phyloP scores from a whole-genome alignment of 2,329 filamentous ascomycete genomes.

The Alternaria postmessia region DNA sequence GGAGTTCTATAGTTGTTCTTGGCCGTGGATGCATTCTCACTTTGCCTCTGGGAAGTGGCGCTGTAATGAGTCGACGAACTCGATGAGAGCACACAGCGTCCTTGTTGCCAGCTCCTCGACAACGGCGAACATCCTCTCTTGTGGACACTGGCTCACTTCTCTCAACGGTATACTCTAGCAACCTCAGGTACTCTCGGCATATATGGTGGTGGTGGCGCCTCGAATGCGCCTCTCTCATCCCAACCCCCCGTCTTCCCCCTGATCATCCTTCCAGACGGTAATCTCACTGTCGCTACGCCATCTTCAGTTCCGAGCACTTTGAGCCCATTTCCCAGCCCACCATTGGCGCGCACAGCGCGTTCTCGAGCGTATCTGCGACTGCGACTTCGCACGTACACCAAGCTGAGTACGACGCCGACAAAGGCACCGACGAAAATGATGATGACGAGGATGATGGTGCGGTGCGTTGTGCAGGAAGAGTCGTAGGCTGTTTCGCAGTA shows the following conservation, averaged over 20 bases:
- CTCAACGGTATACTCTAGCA: conserved; percentile 13
- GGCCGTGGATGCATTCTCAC: background rate
- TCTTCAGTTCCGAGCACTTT: background rate
- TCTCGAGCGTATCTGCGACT: background rate
- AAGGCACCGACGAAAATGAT: conserved; percentile 26
- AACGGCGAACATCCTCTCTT: background rate
- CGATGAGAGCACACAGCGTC: background rate
- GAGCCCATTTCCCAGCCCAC: background rate
- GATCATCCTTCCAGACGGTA: background rate
- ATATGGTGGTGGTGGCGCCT: conserved; percentile 25
- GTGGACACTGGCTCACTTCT: background rate
- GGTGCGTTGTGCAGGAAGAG: conserved; percentile 26
- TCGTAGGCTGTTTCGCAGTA: conserved; percentile 21
- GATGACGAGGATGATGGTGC: conserved; percentile 31
- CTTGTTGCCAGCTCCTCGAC: background rate
- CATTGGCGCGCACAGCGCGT: background rate
- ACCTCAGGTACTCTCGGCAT: conserved; percentile 21
- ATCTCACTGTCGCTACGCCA: background rate
- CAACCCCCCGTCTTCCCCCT: background rate
- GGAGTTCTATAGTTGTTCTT: background rate
- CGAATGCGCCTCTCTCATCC: background rate
- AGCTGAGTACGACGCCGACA: conserved; percentile 21
- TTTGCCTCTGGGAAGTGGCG: background rate
- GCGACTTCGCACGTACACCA: conserved; percentile 19
- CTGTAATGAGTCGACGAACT: background rate